Evolutionary conservation across 179 eudicot species (phyloP), one percentile per base, ranked within the genome.

Genomic region (Gypsophila paniculata): DNA sequence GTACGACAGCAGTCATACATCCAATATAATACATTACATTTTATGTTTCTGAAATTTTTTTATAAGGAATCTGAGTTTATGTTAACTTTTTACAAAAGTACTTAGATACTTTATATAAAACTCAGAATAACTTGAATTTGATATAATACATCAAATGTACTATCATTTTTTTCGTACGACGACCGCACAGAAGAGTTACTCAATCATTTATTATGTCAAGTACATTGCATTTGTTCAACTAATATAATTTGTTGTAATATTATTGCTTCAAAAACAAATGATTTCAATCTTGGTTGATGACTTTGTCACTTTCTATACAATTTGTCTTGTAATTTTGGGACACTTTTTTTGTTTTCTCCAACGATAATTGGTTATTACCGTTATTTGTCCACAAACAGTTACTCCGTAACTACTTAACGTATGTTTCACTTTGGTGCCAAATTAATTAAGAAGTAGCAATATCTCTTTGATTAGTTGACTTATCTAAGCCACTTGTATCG

Each of bases 211-310:
- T 46, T 10, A 46, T 46, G 52, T 46, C 17, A 4, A 46, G 63
- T 75, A 49, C 78, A 61, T 61, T 75, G 78, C 61, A 69, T 61
- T 61, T 75, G 78, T 58, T 15, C 67, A 39, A 46, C 52, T 13
- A 39, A 39, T 4, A n/a, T n/a, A n/a, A n/a, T n/a, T n/a, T n/a
- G n/a, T 46, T 1, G 52, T 46, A 46, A 46, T 2, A 10, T 46
- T 2, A 11, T 29, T 29, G 11, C 10, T 61, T 15, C 61, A 49
- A 25, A 53, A 54, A 17, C 70, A 71, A 29, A 29, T 29, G 34
- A 71, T 76, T 61, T 12, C 57, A 6, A 76, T 19, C 68, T 23
- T 63, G 63, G 22, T 18, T 15, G 2, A 5, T 17, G 23, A 54
- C 70, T 44, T 39, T 23, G 59, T 48, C 55, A 21, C 44, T 60